Evolutionary conservation across 169 alveolate genomes (phyloP), one percentile per base, ranked within the genome.

Genomic region (Neospora caninum): DNA sequence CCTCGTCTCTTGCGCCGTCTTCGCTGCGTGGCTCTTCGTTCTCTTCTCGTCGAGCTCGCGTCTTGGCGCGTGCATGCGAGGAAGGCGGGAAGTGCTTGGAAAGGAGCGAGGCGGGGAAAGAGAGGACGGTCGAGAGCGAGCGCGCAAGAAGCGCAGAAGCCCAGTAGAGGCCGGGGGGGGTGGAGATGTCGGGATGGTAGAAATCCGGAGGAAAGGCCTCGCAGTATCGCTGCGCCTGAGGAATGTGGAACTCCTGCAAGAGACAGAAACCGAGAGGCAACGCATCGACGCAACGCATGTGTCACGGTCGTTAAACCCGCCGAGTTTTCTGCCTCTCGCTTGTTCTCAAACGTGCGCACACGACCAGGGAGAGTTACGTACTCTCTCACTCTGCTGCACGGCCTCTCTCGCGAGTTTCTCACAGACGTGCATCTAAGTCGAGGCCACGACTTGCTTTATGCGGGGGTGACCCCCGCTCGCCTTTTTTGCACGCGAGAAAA

Each of bases 131-230:
- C 39, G 86, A 78, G 20, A 78, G 86, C 18, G 45, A 20, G 45
- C 86, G 86, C 7, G n/a, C 39, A n/a, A 78, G 43, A n/a, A 38
- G 45, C 45, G 86, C 22, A 9, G 49, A 2, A 78, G 31, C 49
- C 86, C 86, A 78, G 45, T 78, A 78, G 49, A 78, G 86, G 39
- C 86, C 86, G 1, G 86, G 86, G 9, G 86, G 86, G 27, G 86
- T 78, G 45, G 43, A 18, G 22, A 78, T 78, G 42, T n/a, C n/a
- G 2, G 86, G 86, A n/a, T 78, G 86, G n/a, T 78, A 78, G 86
- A 78, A 13, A 20, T 43, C 18, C 39, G 86, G 86, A 4, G 29
- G 41, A 4, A 78, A 16, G 31, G 43, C 2, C 22, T n/a, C 29
- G 86, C 86, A 78, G 45, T 36, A 78, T 43, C 86, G 86, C 45